Evolutionary conservation across 257 asterid genomes (phyloP), one percentile per base, ranked within the genome.

Genomic region (Orobanche coerulescens): DNA sequence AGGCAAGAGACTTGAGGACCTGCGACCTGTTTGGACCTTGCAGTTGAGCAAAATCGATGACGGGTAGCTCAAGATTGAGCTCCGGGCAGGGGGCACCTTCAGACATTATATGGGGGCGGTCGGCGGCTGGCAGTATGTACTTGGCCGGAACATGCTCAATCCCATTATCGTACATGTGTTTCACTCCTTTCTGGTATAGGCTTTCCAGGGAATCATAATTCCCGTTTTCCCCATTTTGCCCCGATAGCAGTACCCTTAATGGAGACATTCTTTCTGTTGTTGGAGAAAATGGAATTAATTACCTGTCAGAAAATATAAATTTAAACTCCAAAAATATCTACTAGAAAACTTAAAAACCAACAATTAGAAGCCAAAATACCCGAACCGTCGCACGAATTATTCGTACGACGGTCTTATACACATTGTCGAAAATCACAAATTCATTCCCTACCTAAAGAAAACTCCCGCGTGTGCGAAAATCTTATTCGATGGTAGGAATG

Each of bases 101-200:
- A 4, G 47, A 26, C 4, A 2, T 20, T 0, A 8, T 43, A 56
- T 72, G 76, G 0, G 97, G 95, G 44, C 97, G 90, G 47, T 91
- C 92, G 0, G 80, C 43, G n/a, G 76, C 69, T 0, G 97, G 95
- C 16, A 87, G 50, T 13, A 91, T 74, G 75, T 91, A 91, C 36
- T 85, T 91, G 4, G 2, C 46, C 2, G 97, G 97, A 39, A 91
- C 82, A 23, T 60, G 87, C 34, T 68, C 49, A 18, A 88, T 73
- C 36, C 97, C 97, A 31, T 31, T 79, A n/a, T 91, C 96, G 53
- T 60, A 74, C 75, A 91, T 52, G 56, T 80, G 66, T 34, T 80
- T 80, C 23, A 91, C 97, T 26, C 97, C 97, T 75, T 88, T 87
- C 68, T 74, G 71, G 76, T 66, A 87, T 31, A 78, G 54, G 14